phyloP scores from a whole-genome alignment of 2,329 filamentous ascomycete genomes.

The Pseudogymnoascus verrucosus region DNA sequence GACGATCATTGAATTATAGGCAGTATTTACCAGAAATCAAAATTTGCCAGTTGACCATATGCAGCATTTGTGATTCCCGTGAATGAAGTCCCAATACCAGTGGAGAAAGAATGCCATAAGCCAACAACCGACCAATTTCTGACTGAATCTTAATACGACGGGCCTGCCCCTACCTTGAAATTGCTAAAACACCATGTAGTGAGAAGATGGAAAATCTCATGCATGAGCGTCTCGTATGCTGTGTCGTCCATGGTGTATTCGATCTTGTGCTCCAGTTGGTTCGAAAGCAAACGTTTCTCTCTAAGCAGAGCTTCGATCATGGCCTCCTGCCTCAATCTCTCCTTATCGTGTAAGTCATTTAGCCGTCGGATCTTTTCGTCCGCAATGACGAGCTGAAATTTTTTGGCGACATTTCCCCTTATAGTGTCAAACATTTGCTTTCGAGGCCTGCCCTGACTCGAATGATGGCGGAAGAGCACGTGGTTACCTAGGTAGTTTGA shows the following conservation, averaged over 20 bases:
- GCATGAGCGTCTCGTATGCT: neutral
- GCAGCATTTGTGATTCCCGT: neutral
- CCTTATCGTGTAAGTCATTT: neutral
- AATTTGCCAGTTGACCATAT: neutral
- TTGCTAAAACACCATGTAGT: neutral
- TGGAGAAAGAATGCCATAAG: neutral
- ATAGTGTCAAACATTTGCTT: too few relatives aligned
- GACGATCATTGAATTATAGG: neutral
- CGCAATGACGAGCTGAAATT: neutral
- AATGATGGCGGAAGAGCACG: too few relatives aligned
- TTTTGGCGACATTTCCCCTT: neutral
- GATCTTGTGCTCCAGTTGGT: neutral
- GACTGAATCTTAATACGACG: neutral
- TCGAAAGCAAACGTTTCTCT: neutral
- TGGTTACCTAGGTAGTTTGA: too few relatives aligned
- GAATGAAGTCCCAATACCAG: neutral
- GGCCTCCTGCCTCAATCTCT: neutral
- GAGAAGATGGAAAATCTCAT: neutral
- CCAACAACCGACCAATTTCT: neutral
- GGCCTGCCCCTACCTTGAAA: neutral
- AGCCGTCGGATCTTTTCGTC: neutral
- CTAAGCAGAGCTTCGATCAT: neutral
- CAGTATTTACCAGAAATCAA: neutral
- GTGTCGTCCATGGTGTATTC: neutral
- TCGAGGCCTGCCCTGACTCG: neutral